phyloP scores from a whole-genome alignment of 1,284 basidiomycete genomes.

The Volvariella surrecta region DNA sequence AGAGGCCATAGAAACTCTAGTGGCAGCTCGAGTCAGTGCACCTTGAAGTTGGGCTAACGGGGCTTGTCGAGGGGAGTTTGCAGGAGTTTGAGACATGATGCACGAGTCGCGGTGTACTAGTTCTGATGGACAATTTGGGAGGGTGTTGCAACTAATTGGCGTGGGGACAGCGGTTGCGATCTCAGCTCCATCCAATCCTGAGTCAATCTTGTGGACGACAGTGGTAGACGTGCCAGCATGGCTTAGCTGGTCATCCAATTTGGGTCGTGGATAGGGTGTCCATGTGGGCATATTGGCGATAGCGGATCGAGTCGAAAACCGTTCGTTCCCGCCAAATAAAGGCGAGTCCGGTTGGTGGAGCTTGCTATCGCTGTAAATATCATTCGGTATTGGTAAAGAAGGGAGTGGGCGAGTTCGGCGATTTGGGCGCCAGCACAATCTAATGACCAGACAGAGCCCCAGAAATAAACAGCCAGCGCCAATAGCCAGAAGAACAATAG shows the following conservation, averaged over 20 bases:
- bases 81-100: constrained; percentile 9
- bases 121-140: too few relatives aligned
- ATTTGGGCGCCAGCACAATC: constrained; percentile 37
- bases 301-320: constrained; percentile 39
- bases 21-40: constrained; percentile 28
- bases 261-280: constrained; percentile 50
- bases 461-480: constrained; percentile 49
- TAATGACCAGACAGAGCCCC: constrained; percentile 42
- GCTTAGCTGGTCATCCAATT: constrained; percentile 1
- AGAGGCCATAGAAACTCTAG: constrained; percentile 42
- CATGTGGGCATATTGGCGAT: constrained; percentile 42
- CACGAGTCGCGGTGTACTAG: too few relatives aligned
- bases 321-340: constrained; percentile 66
- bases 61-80: constrained; percentile 15
- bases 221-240: not conserved
- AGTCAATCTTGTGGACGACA: not conserved
- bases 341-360: constrained; percentile 51
- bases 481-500: constrained; percentile 49
- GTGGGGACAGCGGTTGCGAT: too few relatives aligned
- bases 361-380: constrained; percentile 33
- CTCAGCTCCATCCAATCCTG: not conserved
- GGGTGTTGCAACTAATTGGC: too few relatives aligned
- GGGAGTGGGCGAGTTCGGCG: constrained; percentile 47
- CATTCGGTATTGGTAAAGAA: constrained; percentile 63
- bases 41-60: constrained; percentile 26